Evolutionary conservation across 768 basidiomycete genomes (phyloP).

Genomic region (Antrodiella citrinella): DNA sequence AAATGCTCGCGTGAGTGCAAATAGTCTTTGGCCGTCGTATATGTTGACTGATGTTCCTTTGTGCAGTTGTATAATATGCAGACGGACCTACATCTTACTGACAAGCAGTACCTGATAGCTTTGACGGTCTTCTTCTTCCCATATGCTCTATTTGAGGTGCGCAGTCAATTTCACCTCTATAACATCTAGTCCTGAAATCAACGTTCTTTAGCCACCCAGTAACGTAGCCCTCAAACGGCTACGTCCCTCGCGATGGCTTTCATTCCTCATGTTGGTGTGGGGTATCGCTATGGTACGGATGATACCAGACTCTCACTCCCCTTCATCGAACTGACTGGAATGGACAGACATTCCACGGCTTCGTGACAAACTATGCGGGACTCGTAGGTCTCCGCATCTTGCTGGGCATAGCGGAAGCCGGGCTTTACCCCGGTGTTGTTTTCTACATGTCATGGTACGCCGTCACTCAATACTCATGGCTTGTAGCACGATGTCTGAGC

Average conservation of each 20-base stretch:
- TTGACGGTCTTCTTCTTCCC: slow-evolving; percentile 74
- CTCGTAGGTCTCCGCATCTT: slow-evolving; percentile 58
- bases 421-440: slow-evolving; percentile 45
- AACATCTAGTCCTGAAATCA: neutral
- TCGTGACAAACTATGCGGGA: slow-evolving; percentile 51
- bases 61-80: slow-evolving; percentile 52
- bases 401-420: slow-evolving; percentile 48
- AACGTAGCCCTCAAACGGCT: slow-evolving; percentile 53
- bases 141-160: slow-evolving; percentile 62
- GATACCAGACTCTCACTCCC: too few species aligned
- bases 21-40: neutral
- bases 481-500: neutral
- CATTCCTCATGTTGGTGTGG: slow-evolving; percentile 35
- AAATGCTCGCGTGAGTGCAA: slow-evolving; percentile 53
- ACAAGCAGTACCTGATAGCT: slow-evolving; percentile 60
- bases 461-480: neutral
- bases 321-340: neutral
- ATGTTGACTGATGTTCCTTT: neutral
- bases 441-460: slow-evolving; percentile 54
- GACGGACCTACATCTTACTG: slow-evolving; percentile 46
- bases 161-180: slow-evolving; percentile 7
- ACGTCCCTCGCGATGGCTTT: slow-evolving; percentile 60
- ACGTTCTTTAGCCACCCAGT: slow-evolving; percentile 41
- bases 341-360: slow-evolving; percentile 44
- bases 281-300: slow-evolving; percentile 31